A percentile compares a stretch with the other conserved stretches of the same genome.
phyloP scores from a whole-genome alignment of 2,329 filamentous ascomycete genomes.

The Fusarium sp. region DNA sequence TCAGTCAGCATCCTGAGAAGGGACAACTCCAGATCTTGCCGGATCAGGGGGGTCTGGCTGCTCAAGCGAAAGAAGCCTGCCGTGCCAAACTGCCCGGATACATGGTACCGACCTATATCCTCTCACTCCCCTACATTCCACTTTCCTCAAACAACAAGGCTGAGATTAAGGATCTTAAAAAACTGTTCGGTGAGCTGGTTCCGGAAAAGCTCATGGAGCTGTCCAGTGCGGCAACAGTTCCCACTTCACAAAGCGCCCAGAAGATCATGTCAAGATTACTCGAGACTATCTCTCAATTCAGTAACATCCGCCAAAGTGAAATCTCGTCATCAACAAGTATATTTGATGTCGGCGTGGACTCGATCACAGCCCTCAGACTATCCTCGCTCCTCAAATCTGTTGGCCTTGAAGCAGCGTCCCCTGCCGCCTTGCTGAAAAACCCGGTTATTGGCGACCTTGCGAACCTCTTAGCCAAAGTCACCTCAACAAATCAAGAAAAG shows the following conservation, averaged over 20 bases:
- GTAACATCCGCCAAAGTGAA: constrained; percentile 57
- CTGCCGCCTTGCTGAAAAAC: constrained; percentile 76
- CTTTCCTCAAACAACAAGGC: constrained; percentile 92
- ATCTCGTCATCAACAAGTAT: constrained; percentile 74
- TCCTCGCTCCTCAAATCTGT: constrained; percentile 71
- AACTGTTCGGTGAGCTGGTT: constrained; percentile 73
- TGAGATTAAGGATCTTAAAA: constrained; percentile 77
- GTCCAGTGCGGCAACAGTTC: constrained; percentile 50
- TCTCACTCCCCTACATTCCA: constrained; percentile 78
- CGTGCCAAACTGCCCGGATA: constrained; percentile 79
- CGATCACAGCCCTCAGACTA: constrained; percentile 83
- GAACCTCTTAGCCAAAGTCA: constrained; percentile 49
- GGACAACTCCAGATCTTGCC: constrained; percentile 42
- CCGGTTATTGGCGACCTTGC: constrained; percentile 64
- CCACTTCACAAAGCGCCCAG: constrained; percentile 50
- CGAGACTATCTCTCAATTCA: constrained; percentile 66
- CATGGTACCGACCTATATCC: constrained; percentile 90
- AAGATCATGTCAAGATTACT: constrained; percentile 64
- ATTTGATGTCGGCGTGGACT: constrained; percentile 90
- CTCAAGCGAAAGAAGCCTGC: constrained; percentile 72
- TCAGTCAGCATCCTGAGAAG: constrained; percentile 29
- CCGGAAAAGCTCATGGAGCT: constrained; percentile 72
- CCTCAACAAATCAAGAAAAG: constrained; percentile 29
- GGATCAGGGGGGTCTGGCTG: constrained; percentile 57
- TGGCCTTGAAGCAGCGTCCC: constrained; percentile 71